These are phyloP conservation scores for Blastocystis sp. DNA, from an alignment of 352 stramenopile genomes.

Conservation along the genomic window DNA sequence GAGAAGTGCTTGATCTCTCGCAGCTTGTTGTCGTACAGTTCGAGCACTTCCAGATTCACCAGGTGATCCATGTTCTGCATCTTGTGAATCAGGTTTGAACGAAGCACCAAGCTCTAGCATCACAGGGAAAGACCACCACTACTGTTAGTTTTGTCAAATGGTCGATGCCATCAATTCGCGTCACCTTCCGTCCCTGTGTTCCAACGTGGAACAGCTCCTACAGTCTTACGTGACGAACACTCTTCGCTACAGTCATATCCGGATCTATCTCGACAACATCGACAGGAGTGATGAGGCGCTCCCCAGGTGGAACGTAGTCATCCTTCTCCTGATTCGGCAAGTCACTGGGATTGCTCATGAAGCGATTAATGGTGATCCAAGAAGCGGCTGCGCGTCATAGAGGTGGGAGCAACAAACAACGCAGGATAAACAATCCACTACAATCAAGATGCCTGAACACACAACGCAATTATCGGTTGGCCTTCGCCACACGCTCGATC, in stretches of 20 bases:
- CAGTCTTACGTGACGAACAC: not conserved
- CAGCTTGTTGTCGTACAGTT: constrained; percentile 73
- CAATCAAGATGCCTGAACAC: not conserved
- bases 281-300: constrained; percentile 57
- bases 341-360: not conserved
- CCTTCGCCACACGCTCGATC: constrained; percentile 99
- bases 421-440: not conserved
- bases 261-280: constrained; percentile 71
- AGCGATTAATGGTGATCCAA: no score
- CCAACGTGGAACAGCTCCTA: constrained; percentile 72
- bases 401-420: not conserved
- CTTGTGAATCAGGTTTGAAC: constrained; percentile 74
- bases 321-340: not conserved
- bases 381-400: not conserved
- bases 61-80: constrained; percentile 74
- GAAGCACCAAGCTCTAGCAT: constrained; percentile 51
- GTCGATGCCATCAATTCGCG: constrained; percentile 71
- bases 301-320: constrained; percentile 45
- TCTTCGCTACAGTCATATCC: constrained; percentile 33
- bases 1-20: constrained; percentile 70
- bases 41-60: constrained; percentile 57
- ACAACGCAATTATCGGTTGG: constrained; percentile 93
- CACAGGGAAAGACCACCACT: not conserved
- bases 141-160: constrained; percentile 68
- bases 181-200: constrained; percentile 68